phyloP scores from a whole-genome alignment of 495 filamentous ascomycete genomes.

The Tuber microsphaerosporum region DNA sequence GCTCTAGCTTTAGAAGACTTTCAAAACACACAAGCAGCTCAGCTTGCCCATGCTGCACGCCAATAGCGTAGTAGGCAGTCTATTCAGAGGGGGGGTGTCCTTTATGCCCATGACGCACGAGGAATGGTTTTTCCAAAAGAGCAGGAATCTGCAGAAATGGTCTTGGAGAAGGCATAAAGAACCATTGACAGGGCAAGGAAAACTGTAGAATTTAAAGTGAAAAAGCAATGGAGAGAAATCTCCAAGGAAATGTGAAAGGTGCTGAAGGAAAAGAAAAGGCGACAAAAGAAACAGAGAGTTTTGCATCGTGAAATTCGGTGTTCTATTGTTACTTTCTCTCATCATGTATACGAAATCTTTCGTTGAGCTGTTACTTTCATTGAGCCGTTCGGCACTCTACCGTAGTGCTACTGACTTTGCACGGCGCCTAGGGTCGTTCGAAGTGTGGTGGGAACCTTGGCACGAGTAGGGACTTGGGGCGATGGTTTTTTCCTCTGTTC shows the following conservation, averaged over 20 bases:
- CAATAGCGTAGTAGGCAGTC: neutral
- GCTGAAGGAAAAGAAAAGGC: neutral
- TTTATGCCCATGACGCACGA: neutral
- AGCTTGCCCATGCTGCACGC: neutral
- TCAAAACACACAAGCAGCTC: neutral
- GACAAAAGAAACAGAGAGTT: neutral
- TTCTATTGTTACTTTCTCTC: too few relatives aligned
- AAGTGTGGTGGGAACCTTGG: too few relatives aligned
- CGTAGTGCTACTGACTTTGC: too few relatives aligned
- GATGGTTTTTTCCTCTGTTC: too few relatives aligned
- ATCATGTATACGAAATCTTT: neutral
- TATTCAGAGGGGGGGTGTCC: neutral
- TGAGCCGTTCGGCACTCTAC: neutral
- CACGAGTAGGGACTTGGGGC: too few relatives aligned
- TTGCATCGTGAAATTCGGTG: too few relatives aligned
- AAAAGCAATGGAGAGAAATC: neutral
- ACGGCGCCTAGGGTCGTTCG: too few relatives aligned
- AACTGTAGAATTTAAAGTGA: neutral
- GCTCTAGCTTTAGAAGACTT: neutral
- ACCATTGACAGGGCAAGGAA: neutral
- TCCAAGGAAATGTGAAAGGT: neutral
- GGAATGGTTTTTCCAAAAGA: neutral
- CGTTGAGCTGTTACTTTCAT: too few relatives aligned
- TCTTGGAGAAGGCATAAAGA: neutral
- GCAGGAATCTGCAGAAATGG: neutral